phyloP scores from a whole-genome alignment of 208 protist genomes.

The Leishmania turanica region DNA sequence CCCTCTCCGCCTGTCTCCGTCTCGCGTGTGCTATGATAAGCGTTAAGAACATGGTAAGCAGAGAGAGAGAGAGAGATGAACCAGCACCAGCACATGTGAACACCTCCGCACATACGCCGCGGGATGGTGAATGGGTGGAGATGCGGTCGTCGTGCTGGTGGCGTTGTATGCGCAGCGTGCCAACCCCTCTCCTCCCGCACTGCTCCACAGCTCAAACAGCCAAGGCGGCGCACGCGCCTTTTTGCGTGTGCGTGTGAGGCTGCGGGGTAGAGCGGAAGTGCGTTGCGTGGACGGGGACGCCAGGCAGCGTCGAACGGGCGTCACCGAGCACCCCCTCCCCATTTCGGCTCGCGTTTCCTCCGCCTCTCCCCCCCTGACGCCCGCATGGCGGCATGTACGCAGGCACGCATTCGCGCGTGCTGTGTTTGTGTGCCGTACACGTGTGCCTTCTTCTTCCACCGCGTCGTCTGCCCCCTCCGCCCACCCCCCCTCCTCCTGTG shows the following conservation, averaged over 20 bases:
- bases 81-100: background rate
- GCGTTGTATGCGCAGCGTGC: background rate
- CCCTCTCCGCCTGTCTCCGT: background rate
- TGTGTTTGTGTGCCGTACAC: background rate
- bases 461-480: background rate
- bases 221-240: background rate
- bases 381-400: background rate
- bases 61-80: background rate
- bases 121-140: background rate
- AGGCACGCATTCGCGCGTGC: background rate
- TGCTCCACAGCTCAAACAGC: background rate
- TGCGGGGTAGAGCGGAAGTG: background rate
- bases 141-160: background rate
- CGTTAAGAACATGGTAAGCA: background rate
- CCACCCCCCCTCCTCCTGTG: background rate
- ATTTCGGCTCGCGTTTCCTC: background rate
- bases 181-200: background rate
- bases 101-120: background rate
- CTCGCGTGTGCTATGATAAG: background rate
- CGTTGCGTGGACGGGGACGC: background rate
- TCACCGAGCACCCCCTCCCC: background rate
- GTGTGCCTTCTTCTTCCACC: background rate
- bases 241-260: constrained; percentile 1
- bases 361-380: background rate
- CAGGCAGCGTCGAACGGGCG: background rate